Conservation (phyloP, 1,139 yeast species). For the Blastobotrys illinoisensis region DNA sequence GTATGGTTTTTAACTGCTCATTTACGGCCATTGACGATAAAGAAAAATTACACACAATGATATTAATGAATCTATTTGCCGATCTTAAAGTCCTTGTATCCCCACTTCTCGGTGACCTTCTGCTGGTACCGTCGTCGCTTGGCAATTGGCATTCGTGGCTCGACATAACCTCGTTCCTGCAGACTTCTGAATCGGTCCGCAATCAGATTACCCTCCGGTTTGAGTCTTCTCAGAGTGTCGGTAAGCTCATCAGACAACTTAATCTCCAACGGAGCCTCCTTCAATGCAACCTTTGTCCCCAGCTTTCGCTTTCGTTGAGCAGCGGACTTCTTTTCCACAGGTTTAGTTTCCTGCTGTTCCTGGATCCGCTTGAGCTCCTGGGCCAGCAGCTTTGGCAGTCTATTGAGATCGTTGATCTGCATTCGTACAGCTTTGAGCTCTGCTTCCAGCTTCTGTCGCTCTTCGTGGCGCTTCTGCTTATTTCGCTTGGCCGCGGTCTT, state of each 20-base stretch:
- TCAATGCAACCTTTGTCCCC: slow-evolving; percentile 46
- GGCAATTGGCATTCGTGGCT: slow-evolving; percentile 68
- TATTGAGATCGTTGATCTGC: slow-evolving; percentile 48
- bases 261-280: slow-evolving; percentile 69
- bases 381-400: slow-evolving; percentile 30
- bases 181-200: slow-evolving; percentile 76
- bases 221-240: slow-evolving; percentile 75
- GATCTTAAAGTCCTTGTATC: slow-evolving; percentile 62
- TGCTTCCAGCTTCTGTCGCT: slow-evolving; percentile 48
- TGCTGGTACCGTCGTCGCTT: slow-evolving; percentile 60
- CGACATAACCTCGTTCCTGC: slow-evolving; percentile 82
- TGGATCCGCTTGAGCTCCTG: slow-evolving; percentile 20
- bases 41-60: background rate
- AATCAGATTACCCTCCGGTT: slow-evolving; percentile 85
- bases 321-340: slow-evolving; percentile 12
- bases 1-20: slow-evolving; percentile 24
- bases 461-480: slow-evolving; percentile 59
- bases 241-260: slow-evolving; percentile 86
- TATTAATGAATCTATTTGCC: slow-evolving; percentile 18
- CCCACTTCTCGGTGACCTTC: slow-evolving; percentile 85
- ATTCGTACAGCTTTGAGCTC: slow-evolving; percentile 59
- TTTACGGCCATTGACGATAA: background rate
- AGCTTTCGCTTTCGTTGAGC: slow-evolving; percentile 30
- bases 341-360: slow-evolving; percentile 19
- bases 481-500: slow-evolving; percentile 79